Base-by-base conservation (phyloP, 306 rosid genomes). In the Malus asiatica region DNA sequence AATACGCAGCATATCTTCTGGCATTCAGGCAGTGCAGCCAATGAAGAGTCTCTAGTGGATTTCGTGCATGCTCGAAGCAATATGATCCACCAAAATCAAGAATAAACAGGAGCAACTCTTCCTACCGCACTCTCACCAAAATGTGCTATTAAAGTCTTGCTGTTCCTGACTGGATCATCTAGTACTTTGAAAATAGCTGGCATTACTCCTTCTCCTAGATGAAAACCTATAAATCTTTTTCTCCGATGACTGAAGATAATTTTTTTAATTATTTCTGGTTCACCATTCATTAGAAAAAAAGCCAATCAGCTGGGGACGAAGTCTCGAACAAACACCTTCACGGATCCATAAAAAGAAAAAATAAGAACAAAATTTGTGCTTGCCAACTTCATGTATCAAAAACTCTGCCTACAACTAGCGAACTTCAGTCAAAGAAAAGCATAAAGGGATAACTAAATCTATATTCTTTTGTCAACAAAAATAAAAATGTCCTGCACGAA, bases 81-180 rank as follows among this genome's bases (percentile, higher is more conserved):
- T 79, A 94, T 94, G 58, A 91, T 91, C 98, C 98, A 94, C 98
- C 98, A 94, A 81, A 94, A 91, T 71, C 98, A 97, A 68, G 98
- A 94, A 84, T 94, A 97, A 75, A 94, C 95, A 8, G 98, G 97
- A 78, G 98, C 98, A 77, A 94, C 98, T 84, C 98, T 91, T 71
- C 98, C 98, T 67, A 94, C 92, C 60, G 98, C 97, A 81, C 96
- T 94, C 78, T 91, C 97, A 44, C 98, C 98, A 71, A 94, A 94
- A 86, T 94, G 95, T 68, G 98, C 97, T 63, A 86, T 87, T 68
- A 90, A 82, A 65, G 95, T 94, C 68, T 94, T 96, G 30, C 40
- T 76, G 79, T 89, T 87, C 83, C 83, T 85, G 72, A 90, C 83
- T 4, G 97, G 96, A 80, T 90, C 97, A 76, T 88, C 92, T 68